Conservation (phyloP, 371 early-diverging fungal species). For the Haplosporangium sp. region DNA sequence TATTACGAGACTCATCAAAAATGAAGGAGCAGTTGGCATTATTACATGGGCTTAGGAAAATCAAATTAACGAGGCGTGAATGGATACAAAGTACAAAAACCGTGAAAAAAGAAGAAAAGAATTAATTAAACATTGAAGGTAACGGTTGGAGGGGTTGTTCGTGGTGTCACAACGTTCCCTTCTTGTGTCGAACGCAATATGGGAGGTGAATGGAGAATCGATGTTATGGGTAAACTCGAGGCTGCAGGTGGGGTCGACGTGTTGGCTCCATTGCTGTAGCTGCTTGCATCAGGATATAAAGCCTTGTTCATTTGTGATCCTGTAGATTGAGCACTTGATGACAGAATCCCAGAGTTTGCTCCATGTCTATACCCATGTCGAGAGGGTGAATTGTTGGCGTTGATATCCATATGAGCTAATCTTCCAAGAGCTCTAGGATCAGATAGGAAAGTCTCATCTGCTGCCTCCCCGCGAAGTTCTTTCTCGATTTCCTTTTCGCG, state of each 20-base stretch:
- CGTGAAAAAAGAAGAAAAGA: neutral
- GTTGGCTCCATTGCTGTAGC: neutral
- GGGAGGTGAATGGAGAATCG: constrained; percentile 3
- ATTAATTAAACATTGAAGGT: constrained; percentile 23
- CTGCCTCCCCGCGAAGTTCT: neutral
- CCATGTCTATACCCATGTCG: neutral
- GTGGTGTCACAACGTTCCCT: neutral
- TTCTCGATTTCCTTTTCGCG: constrained; percentile 27
- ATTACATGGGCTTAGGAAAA: neutral
- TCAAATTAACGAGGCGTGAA: neutral
- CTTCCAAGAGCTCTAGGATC: constrained; percentile 41
- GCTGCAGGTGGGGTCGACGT: neutral
- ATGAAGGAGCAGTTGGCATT: neutral
- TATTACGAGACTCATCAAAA: neutral
- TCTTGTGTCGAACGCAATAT: neutral
- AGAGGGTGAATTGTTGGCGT: neutral
- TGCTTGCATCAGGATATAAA: constrained; percentile 6
- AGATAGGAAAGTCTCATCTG: constrained; percentile 15
- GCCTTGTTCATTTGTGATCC: constrained; percentile 10
- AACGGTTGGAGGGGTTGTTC: constrained; percentile 19
- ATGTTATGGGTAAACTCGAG: neutral
- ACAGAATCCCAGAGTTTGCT: neutral
- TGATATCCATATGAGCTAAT: constrained; percentile 13
- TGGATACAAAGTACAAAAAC: neutral
- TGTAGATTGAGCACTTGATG: neutral